Percentiles rank a stretch among this genome's conserved stretches.
Conservation (phyloP, 257 asterid species). For the Plantago elongata region DNA sequence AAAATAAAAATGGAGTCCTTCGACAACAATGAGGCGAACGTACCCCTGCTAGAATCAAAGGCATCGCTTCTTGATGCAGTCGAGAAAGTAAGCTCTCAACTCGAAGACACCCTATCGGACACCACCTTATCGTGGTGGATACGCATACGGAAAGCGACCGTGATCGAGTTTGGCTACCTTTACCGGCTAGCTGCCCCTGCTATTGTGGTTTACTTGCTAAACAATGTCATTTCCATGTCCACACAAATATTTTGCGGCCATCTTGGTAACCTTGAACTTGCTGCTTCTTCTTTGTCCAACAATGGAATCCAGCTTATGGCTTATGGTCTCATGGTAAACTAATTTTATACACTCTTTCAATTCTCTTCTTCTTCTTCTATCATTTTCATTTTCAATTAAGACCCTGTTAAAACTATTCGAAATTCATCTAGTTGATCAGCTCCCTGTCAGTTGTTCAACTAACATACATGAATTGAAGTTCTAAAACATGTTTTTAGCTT, state of each 20-base stretch:
- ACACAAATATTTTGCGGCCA: slow-evolving; percentile 64
- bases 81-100: slow-evolving; percentile 31
- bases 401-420: too few species aligned
- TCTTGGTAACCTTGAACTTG: slow-evolving; percentile 59
- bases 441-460: too few species aligned
- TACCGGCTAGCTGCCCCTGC: slow-evolving; percentile 52
- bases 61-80: background rate
- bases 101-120: slow-evolving; percentile 31
- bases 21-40: slow-evolving; percentile 9
- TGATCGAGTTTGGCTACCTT: slow-evolving; percentile 31
- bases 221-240: slow-evolving; percentile 38
- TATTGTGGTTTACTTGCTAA: slow-evolving; percentile 37
- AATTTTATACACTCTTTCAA: background rate
- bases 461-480: too few species aligned
- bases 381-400: too few species aligned
- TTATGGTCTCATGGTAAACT: slow-evolving; percentile 47
- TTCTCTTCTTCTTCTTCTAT: too few species aligned
- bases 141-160: slow-evolving; percentile 28
- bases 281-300: slow-evolving; percentile 52
- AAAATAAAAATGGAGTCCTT: slow-evolving; percentile 21
- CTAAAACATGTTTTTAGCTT: too few species aligned
- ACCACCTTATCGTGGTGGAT: slow-evolving; percentile 22
- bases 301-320: slow-evolving; percentile 50
- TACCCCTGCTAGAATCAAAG: slow-evolving; percentile 20
- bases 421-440: too few species aligned